Evolutionary conservation across 1,284 basidiomycete species (phyloP).

Genomic region (Puccinia polysora): DNA sequence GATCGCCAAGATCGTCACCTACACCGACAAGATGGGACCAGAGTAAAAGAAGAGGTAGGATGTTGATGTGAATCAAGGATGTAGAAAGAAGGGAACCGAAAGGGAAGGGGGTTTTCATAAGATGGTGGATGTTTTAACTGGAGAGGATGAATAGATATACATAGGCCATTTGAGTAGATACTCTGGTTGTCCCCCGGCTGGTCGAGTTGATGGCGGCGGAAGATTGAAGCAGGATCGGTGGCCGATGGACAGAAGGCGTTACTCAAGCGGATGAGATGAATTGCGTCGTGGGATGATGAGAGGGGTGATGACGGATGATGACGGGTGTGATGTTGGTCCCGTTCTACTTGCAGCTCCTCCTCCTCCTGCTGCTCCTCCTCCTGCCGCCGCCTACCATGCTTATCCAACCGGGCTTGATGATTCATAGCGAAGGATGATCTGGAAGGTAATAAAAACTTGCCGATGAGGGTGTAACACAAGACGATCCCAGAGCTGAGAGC

Average conservation of each 20-base stretch:
- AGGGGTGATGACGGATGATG: too few species aligned
- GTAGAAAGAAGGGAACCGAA: too few species aligned
- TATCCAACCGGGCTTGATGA: not conserved
- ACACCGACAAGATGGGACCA: not conserved
- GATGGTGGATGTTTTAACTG: not conserved
- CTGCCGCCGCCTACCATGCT: not conserved
- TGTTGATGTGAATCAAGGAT: too few species aligned
- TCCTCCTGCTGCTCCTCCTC: not conserved
- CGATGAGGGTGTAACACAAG: conserved; percentile 5
- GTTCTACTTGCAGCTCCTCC: not conserved
- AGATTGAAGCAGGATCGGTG: conserved; percentile 18
- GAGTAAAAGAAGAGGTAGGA: not conserved
- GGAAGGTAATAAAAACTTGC: not conserved
- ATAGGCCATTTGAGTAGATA: conserved; percentile 10
- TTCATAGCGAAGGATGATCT: too few species aligned
- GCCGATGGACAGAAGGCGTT: conserved; percentile 10
- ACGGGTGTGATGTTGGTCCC: not conserved
- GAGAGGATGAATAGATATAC: not conserved
- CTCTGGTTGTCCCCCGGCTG: not conserved
- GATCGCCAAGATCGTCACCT: conserved; percentile 17
- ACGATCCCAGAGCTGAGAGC: conserved; percentile 17
- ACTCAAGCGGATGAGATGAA: conserved; percentile 22
- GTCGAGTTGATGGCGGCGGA: conserved; percentile 4
- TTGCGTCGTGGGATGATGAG: not conserved
- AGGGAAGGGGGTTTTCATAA: too few species aligned